phyloP scores from a whole-genome alignment of 768 basidiomycete genomes.

The Termitomyces sp. region DNA sequence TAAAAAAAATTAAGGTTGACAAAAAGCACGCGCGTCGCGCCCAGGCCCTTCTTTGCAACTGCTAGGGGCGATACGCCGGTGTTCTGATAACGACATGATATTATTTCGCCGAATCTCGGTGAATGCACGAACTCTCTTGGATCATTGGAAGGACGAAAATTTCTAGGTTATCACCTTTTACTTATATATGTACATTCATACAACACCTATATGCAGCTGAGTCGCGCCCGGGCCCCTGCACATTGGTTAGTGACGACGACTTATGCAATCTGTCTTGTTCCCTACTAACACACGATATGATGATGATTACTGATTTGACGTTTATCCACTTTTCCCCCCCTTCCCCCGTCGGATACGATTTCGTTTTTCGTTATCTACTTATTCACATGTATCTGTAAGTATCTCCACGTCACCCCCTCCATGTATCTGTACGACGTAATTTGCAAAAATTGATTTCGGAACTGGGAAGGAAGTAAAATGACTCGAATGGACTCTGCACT shows the following conservation, averaged over 20 bases:
- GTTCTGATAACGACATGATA: conserved; percentile 1
- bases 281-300: background rate
- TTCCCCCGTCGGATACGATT: background rate
- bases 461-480: background rate
- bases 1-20: conserved; percentile 39
- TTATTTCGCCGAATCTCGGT: background rate
- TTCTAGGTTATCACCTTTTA: background rate
- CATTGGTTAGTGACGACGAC: background rate
- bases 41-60: conserved; percentile 53
- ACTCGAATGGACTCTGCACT: background rate
- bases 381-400: background rate
- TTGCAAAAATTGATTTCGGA: background rate
- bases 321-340: background rate
- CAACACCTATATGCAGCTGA: background rate
- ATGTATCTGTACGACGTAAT: conserved; percentile 1
- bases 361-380: background rate
- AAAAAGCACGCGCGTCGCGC: conserved; percentile 57
- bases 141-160: background rate
- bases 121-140: conserved; percentile 2
- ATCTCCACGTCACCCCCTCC: background rate
- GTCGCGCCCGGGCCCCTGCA: background rate
- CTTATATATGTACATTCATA: background rate
- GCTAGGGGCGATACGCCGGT: conserved; percentile 31
- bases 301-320: background rate
- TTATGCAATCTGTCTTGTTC: background rate